Base-by-base conservation (phyloP, 148 eudicot genomes). In the Spergularia marina region DNA sequence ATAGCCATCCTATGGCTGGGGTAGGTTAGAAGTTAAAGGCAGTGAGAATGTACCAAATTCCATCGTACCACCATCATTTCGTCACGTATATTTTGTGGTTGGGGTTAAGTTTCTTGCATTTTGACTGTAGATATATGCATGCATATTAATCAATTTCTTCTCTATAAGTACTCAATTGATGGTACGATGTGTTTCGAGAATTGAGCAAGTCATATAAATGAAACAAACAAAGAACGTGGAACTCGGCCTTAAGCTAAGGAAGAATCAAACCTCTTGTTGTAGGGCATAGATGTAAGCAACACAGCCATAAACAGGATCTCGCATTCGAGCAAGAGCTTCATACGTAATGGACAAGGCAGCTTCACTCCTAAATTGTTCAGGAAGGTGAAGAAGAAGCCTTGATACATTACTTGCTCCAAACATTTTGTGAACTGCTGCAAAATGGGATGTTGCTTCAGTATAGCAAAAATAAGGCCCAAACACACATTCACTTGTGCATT, bases 391-490 rank as follows among this genome's bases (percentile, higher is more conserved):
- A 9, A 91, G 76, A 18, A 91, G 73, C 82, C 87, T 86, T 5
- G 96, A 87, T 14, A 88, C 88, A 41, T 91, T 93, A 83, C 98
- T 93, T 2, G 98, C 96, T 10, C 98, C 96, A 30, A 93, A 93
- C 57, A 93, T 94, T 81, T 87, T 89, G 73, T 93, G 98, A 53
- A 93, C 92, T 3, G 93, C 93, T 2, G 84, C 87, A 65, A 93
- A 93, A 70, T 88, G 89, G 4, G 61, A 34, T 2, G 86, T 76
- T 36, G 91, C 96, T 68, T 91, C 86, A 14, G 89, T 87, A 67
- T 93, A 88, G 51, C 84, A 58, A 80, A 85, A 91, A 76, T 87
- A 88, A 77, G 96, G 92, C 18, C 89, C 87, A 84, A 91, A 93
- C 0, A 88, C 84, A 77, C 98, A 93, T 36, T 89, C 93, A 23